A percentile compares a stretch with the other conserved stretches of the same genome.
These are phyloP conservation scores for Aspergillus incahuasiensis DNA, from an alignment of 495 filamentous ascomycete genomes.

Conservation along the genomic window DNA sequence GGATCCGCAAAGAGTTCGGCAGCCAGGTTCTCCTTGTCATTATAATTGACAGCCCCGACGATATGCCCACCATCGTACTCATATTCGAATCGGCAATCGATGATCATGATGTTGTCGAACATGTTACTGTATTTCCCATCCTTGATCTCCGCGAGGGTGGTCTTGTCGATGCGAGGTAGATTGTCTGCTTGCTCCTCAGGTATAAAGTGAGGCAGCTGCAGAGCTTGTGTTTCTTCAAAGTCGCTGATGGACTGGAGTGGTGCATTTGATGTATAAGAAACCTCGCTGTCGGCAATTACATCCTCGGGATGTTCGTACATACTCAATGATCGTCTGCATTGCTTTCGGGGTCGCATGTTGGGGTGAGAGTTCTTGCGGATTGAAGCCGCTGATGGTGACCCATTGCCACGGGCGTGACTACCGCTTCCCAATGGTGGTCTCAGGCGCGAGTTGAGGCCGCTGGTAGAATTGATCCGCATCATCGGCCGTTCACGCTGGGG, in stretches of 20 bases:
- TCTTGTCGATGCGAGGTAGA: constrained; percentile 79
- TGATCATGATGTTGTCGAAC: constrained; percentile 73
- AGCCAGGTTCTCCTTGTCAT: constrained; percentile 85
- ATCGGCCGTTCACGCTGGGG: constrained; percentile 61
- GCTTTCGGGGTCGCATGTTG: constrained; percentile 74
- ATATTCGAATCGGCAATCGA: constrained; percentile 98
- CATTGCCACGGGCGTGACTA: constrained; percentile 53
- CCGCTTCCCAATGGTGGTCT: constrained; percentile 53
- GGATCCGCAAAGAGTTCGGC: constrained; percentile 67
- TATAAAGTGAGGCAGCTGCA: constrained; percentile 77
- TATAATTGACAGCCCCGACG: constrained; percentile 85
- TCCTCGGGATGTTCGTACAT: constrained; percentile 95
- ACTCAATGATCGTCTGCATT: constrained; percentile 84
- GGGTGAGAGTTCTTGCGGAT: constrained; percentile 68
- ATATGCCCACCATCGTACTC: constrained; percentile 98
- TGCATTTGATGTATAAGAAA: constrained; percentile 46
- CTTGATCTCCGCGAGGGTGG: constrained; percentile 77
- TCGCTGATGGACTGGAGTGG: constrained; percentile 71
- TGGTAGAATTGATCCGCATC: constrained; percentile 30
- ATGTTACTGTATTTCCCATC: constrained; percentile 73
- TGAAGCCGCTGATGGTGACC: constrained; percentile 66
- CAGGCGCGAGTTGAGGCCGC: constrained; percentile 45
- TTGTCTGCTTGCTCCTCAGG: constrained; percentile 74
- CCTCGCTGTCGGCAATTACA: constrained; percentile 68
- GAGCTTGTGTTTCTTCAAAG: constrained; percentile 62